These are phyloP conservation scores for Sarocladium strictum DNA, from an alignment of 2,329 filamentous ascomycete genomes.

Conservation along the genomic window DNA sequence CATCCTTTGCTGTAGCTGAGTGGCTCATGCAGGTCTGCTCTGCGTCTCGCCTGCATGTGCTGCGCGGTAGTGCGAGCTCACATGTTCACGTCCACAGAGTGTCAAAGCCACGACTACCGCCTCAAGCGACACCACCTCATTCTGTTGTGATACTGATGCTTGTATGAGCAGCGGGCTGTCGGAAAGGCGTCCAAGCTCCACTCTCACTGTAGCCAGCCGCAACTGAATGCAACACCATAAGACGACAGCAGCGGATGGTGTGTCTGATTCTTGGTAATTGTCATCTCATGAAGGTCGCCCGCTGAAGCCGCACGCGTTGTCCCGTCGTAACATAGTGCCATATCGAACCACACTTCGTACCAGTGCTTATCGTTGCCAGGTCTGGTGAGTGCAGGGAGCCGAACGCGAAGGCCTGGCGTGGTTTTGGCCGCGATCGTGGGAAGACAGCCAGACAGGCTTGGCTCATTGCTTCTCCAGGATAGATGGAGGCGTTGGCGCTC, in stretches of 20 bases:
- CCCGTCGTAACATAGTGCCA: not conserved
- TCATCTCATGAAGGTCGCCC: not conserved
- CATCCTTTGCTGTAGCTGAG: not conserved
- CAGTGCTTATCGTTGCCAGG: not conserved
- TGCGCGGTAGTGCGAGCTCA: slow-evolving; percentile 4
- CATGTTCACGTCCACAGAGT: slow-evolving; percentile 4
- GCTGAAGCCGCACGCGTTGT: not conserved
- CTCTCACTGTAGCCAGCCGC: not conserved
- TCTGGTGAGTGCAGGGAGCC: not conserved
- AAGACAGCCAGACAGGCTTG: not conserved
- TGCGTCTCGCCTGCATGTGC: slow-evolving; percentile 4
- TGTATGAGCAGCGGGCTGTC: not conserved
- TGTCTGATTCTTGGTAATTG: not conserved
- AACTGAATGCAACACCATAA: not conserved
- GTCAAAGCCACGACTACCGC: not conserved
- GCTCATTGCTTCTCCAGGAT: not conserved
- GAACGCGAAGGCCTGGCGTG: not conserved
- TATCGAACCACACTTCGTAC: not conserved
- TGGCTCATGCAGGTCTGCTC: slow-evolving; percentile 7
- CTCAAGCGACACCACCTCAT: not conserved
- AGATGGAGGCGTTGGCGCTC: not conserved
- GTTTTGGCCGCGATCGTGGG: not conserved
- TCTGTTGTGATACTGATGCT: not conserved
- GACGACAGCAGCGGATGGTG: not conserved
- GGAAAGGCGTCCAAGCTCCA: not conserved